A percentile compares a stretch with the other conserved stretches of the same genome.
Conservation (phyloP, 176 grass and related monocot genomes). For the Oryza glaberrima region DNA sequence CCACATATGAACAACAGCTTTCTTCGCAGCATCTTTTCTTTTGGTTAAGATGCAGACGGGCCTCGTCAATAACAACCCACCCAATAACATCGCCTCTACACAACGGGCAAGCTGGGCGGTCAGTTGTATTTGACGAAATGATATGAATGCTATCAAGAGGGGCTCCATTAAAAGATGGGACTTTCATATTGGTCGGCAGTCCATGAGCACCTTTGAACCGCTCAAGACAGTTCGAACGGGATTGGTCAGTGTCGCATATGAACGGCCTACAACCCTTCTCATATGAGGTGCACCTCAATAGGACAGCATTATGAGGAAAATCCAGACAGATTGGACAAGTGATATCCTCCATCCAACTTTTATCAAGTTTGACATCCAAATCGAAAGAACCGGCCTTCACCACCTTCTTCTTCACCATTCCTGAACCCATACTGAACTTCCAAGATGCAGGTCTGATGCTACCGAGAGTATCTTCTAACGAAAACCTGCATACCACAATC, state of each 20-base stretch:
- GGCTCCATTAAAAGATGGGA: constrained; percentile 48
- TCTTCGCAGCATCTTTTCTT: constrained; percentile 92
- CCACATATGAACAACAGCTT: constrained; percentile 68
- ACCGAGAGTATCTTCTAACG: constrained; percentile 3
- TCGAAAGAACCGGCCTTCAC: constrained; percentile 46
- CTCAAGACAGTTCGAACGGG: constrained; percentile 85
- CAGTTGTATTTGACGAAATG: constrained; percentile 63
- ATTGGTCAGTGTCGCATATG: constrained; percentile 88
- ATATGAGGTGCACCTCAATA: constrained; percentile 78
- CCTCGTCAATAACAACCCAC: constrained; percentile 80
- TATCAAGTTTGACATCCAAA: constrained; percentile 53
- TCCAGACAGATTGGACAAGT: constrained; percentile 94
- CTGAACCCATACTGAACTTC: constrained; percentile 49
- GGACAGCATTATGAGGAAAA: constrained; percentile 75
- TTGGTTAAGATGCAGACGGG: constrained; percentile 72
- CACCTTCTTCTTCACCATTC: constrained; percentile 51
- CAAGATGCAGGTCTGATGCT: background rate
- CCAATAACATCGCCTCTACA: constrained; percentile 90
- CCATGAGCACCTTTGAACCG: constrained; percentile 85
- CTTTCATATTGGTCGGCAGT: constrained; percentile 58
- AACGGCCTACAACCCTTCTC: constrained; percentile 92
- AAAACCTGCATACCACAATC: constrained; percentile 42
- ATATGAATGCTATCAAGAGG: constrained; percentile 71
- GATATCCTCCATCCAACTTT: constrained; percentile 67
- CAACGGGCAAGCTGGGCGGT: constrained; percentile 72